Percentiles rank a stretch among this genome's conserved stretches.
These are phyloP conservation scores for Corylus americana DNA, from an alignment of 306 rosid genomes.

Conservation along the genomic window DNA sequence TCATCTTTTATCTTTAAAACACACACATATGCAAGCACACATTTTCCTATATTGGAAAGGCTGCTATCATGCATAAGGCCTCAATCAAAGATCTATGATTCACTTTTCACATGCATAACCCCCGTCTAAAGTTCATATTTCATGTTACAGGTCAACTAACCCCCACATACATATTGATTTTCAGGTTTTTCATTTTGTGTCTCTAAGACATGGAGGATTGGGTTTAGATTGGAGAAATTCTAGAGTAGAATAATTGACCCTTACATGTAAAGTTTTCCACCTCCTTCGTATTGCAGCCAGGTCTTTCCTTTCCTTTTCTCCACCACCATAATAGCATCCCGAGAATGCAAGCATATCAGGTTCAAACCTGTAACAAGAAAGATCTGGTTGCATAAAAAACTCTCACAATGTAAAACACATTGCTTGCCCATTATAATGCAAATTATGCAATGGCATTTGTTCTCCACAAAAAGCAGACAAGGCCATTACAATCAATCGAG, in stretches of 20 bases:
- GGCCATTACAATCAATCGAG: not conserved
- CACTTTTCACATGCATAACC: not conserved
- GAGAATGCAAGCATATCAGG: constrained; percentile 99
- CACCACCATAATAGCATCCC: constrained; percentile 97
- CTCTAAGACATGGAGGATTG: constrained; percentile 11
- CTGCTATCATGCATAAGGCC: not conserved
- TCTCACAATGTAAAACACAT: constrained; percentile 9
- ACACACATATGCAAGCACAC: not conserved
- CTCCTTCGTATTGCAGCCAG: constrained; percentile 87
- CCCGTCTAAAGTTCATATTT: too few relatives aligned
- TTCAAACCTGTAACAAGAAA: constrained; percentile 69
- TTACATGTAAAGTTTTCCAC: constrained; percentile 98
- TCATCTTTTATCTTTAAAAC: not conserved
- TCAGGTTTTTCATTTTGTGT: constrained; percentile 15
- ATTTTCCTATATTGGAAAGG: not conserved
- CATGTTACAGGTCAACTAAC: not conserved
- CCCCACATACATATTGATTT: not conserved
- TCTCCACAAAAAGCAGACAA: not conserved
- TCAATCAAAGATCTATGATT: not conserved
- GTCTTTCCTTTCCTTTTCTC: constrained; percentile 86
- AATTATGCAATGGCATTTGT: not conserved
- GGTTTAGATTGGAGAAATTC: constrained; percentile 6
- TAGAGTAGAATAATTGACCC: constrained; percentile 29
- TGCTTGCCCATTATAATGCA: not conserved
- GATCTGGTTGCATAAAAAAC: constrained; percentile 23